A percentile compares a stretch with the other conserved stretches of the same genome.
Evolutionary conservation across 148 eudicot genomes (phyloP).

Genomic region (Pouteria glomerata): DNA sequence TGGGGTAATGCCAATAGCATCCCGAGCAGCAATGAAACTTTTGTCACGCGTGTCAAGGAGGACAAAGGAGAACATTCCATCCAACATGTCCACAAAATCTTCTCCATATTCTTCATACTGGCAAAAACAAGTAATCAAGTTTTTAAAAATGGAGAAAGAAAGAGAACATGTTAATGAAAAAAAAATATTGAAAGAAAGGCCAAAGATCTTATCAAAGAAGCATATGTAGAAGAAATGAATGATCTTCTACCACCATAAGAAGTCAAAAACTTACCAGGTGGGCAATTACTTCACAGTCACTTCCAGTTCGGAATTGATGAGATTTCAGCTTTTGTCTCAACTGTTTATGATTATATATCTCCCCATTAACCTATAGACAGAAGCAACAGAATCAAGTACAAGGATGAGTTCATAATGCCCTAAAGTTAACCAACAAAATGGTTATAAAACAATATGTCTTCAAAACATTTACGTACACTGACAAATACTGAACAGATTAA

Average conservation of each 20-base stretch:
- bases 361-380: slow-evolving; percentile 74
- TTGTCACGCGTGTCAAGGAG: slow-evolving; percentile 89
- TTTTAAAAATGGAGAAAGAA: not conserved
- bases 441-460: not conserved
- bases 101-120: slow-evolving; percentile 95
- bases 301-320: slow-evolving; percentile 73
- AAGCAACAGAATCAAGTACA: slow-evolving; percentile 11
- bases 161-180: not conserved
- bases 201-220: not conserved
- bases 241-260: not conserved
- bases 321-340: slow-evolving; percentile 54
- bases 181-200: not conserved
- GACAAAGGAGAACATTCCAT: slow-evolving; percentile 96
- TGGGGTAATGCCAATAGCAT: slow-evolving; percentile 88
- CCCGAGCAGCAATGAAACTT: slow-evolving; percentile 88
- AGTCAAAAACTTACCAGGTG: slow-evolving; percentile 66
- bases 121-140: slow-evolving; percentile 4
- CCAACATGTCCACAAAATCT: slow-evolving; percentile 86
- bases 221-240: slow-evolving; percentile 2
- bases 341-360: slow-evolving; percentile 79
- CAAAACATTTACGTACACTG: not conserved
- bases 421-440: not conserved
- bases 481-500: not conserved
- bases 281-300: slow-evolving; percentile 95
- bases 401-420: slow-evolving; percentile 3